Evolutionary conservation across 202 grass and related monocot species (phyloP).

Genomic region (Panicum hallii): DNA sequence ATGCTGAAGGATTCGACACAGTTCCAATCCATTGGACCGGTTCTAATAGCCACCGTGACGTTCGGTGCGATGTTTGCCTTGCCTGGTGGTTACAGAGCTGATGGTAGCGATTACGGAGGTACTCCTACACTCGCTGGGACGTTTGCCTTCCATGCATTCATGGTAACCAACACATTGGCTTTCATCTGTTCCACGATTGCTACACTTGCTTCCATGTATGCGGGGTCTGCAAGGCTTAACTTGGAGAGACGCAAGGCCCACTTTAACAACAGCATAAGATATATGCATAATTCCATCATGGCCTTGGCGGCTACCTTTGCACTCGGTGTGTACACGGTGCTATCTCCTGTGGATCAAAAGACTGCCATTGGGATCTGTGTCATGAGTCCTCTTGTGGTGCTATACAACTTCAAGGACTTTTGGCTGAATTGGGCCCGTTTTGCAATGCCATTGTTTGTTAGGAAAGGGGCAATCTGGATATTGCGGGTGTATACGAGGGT

Average conservation of each 20-base stretch:
- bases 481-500: fast-evolving
- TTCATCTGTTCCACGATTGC: background rate
- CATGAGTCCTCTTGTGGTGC: background rate
- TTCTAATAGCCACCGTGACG: background rate
- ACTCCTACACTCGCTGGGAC: background rate
- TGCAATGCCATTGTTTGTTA: no score
- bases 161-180: background rate
- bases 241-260: background rate
- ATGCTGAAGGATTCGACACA: background rate
- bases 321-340: background rate
- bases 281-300: background rate
- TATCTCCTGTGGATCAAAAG: background rate
- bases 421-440: no score
- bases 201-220: background rate
- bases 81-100: background rate
- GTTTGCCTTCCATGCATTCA: background rate
- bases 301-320: background rate
- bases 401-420: no score
- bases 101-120: background rate
- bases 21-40: background rate
- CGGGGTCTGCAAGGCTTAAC: background rate
- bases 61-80: background rate
- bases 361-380: background rate
- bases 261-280: background rate
- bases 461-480: no score